phyloP scores from a whole-genome alignment of 805 yeast genomes.

The Lachancea quebecensis region DNA sequence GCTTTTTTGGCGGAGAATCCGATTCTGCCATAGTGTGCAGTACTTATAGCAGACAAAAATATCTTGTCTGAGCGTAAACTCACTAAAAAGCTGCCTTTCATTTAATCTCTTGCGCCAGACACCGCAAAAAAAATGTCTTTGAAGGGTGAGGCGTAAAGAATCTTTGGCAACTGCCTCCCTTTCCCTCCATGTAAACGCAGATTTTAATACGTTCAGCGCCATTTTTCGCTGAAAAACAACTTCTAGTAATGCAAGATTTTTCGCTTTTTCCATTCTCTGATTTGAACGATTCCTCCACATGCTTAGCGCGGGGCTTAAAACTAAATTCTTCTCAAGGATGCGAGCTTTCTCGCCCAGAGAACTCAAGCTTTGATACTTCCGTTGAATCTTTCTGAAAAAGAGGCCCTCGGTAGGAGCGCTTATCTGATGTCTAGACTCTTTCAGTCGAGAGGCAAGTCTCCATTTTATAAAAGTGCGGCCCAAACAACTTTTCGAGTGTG shows the following conservation, averaged over 20 bases:
- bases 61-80: neutral
- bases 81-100: constrained; percentile 4
- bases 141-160: constrained; percentile 7
- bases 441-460: neutral
- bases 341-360: neutral
- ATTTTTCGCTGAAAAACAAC: constrained; percentile 9
- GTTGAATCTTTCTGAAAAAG: neutral
- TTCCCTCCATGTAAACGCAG: constrained; percentile 6
- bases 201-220: constrained; percentile 7
- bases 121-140: constrained; percentile 10
- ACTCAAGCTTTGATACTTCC: neutral
- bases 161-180: constrained; percentile 9
- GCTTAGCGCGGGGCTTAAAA: neutral
- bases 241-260: constrained; percentile 6
- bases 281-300: neutral
- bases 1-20: neutral
- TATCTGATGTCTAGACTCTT: neutral
- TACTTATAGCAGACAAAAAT: neutral
- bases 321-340: neutral
- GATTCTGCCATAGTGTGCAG: neutral
- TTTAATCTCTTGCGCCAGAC: constrained; percentile 20
- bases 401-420: neutral
- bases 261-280: neutral
- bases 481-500: neutral
- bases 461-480: neutral